Conservation (phyloP, 2,329 filamentous ascomycete species). For the Aspergillus nomiae region DNA sequence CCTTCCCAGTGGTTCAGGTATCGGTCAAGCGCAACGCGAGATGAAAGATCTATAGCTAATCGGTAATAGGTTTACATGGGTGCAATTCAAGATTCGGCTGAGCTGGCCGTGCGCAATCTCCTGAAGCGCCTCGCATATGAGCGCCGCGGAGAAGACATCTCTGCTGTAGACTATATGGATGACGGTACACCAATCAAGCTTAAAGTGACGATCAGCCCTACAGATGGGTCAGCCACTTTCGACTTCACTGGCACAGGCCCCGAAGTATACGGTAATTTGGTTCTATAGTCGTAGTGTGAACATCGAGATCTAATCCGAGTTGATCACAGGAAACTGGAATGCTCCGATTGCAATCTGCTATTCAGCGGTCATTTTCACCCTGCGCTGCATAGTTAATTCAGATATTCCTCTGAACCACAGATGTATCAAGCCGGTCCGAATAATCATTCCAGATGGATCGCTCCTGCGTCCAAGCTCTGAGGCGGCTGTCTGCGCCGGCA, state of each 20-base stretch:
- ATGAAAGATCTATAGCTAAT: too few relatives aligned
- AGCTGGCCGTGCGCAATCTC: constrained; percentile 68
- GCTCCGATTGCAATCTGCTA: constrained; percentile 76
- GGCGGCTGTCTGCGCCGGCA: constrained; percentile 72
- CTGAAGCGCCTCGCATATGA: constrained; percentile 66
- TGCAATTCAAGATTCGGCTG: constrained; percentile 76
- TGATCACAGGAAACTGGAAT: constrained; percentile 75
- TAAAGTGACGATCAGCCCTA: constrained; percentile 67
- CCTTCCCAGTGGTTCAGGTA: constrained; percentile 69
- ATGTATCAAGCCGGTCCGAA: constrained; percentile 71
- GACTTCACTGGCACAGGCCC: constrained; percentile 75
- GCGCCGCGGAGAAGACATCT: constrained; percentile 61
- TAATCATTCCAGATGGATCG: constrained; percentile 69
- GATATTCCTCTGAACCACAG: constrained; percentile 84
- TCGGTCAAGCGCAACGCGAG: too few relatives aligned
- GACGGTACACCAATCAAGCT: constrained; percentile 77
- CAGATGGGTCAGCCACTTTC: constrained; percentile 71
- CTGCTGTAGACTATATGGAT: constrained; percentile 77
- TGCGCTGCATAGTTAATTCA: constrained; percentile 72
- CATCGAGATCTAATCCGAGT: constrained; percentile 27
- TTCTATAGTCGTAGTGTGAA: too few relatives aligned
- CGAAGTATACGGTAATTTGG: too few relatives aligned
- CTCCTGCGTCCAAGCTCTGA: constrained; percentile 72
- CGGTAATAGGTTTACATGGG: constrained; percentile 61
- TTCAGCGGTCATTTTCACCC: constrained; percentile 78